Conservation (phyloP, 352 stramenopile genomes). For the Pythium brachiatum region DNA sequence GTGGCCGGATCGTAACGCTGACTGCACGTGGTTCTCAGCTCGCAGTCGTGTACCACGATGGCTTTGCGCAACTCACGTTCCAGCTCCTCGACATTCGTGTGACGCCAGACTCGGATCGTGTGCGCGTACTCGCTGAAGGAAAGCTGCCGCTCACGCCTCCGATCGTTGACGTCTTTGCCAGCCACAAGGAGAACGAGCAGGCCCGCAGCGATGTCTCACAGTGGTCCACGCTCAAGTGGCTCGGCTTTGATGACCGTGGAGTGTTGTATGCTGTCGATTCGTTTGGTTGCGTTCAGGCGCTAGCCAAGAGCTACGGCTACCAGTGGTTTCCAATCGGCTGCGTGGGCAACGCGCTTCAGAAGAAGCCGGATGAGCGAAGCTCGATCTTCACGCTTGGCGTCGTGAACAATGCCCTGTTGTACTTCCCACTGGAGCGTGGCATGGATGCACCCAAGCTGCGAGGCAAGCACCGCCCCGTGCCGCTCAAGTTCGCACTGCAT, state of each 20-base stretch:
- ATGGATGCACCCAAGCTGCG: slow-evolving; percentile 44
- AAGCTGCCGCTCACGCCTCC: slow-evolving; percentile 58
- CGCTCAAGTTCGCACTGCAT: slow-evolving; percentile 54
- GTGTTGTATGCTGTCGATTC: slow-evolving; percentile 76
- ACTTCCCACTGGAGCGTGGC: slow-evolving; percentile 64
- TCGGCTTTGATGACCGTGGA: slow-evolving; percentile 72
- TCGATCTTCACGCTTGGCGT: slow-evolving; percentile 66
- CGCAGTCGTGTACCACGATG: slow-evolving; percentile 67
- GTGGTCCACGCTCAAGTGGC: slow-evolving; percentile 64
- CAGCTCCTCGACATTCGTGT: slow-evolving; percentile 54
- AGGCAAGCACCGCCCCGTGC: slow-evolving; percentile 75
- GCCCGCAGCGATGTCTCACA: slow-evolving; percentile 38
- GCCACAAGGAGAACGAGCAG: slow-evolving; percentile 61
- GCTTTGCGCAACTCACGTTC: slow-evolving; percentile 44
- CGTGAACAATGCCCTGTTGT: slow-evolving; percentile 70
- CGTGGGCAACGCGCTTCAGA: slow-evolving; percentile 54
- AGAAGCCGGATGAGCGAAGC: slow-evolving; percentile 57
- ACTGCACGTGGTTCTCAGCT: slow-evolving; percentile 48
- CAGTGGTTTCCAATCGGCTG: slow-evolving; percentile 77
- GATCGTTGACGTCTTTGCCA: slow-evolving; percentile 60
- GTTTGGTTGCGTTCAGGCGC: slow-evolving; percentile 57
- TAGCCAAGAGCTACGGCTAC: slow-evolving; percentile 48
- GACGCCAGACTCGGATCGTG: slow-evolving; percentile 35
- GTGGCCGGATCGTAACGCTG: slow-evolving; percentile 74
- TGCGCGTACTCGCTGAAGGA: slow-evolving; percentile 46